A percentile compares a stretch with the other conserved stretches of the same genome.
Conservation (phyloP, 2,329 filamentous ascomycete genomes). For the Fusarium concolor region DNA sequence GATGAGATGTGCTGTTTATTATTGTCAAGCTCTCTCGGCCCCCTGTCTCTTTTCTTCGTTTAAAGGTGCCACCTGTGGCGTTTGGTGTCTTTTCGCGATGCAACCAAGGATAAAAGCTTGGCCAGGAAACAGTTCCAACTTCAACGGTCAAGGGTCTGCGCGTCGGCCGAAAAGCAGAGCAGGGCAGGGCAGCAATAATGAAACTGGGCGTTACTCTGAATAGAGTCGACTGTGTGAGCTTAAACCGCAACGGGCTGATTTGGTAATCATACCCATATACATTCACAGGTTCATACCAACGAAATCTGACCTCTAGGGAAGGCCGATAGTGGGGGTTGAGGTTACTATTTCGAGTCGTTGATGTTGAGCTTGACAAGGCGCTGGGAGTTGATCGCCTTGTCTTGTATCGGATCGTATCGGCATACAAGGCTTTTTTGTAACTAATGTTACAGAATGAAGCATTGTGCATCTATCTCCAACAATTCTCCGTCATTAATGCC, state of each 20-base stretch:
- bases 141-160: slow-evolving; percentile 1
- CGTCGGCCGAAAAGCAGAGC: neutral
- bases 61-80: slow-evolving; percentile 26
- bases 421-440: slow-evolving; percentile 22
- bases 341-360: slow-evolving; percentile 16
- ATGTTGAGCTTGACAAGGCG: neutral
- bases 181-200: neutral
- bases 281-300: neutral
- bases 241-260: slow-evolving; percentile 28
- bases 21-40: slow-evolving; percentile 38
- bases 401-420: slow-evolving; percentile 7
- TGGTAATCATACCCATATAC: no score
- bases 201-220: slow-evolving; percentile 29
- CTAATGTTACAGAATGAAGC: slow-evolving; percentile 30
- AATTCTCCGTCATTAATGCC: slow-evolving; percentile 20
- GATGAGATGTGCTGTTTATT: slow-evolving; percentile 29
- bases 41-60: slow-evolving; percentile 18
- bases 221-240: slow-evolving; percentile 27
- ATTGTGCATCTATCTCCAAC: slow-evolving; percentile 16
- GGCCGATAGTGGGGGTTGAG: slow-evolving; percentile 20
- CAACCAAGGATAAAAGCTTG: slow-evolving; percentile 21
- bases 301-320: slow-evolving; percentile 4
- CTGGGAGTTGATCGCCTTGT: neutral
- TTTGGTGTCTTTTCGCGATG: neutral
- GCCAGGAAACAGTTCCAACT: slow-evolving; percentile 10